These are phyloP conservation scores for Yamadazyma akitaensis DNA, from an alignment of 805 yeast species.

Conservation along the genomic window DNA sequence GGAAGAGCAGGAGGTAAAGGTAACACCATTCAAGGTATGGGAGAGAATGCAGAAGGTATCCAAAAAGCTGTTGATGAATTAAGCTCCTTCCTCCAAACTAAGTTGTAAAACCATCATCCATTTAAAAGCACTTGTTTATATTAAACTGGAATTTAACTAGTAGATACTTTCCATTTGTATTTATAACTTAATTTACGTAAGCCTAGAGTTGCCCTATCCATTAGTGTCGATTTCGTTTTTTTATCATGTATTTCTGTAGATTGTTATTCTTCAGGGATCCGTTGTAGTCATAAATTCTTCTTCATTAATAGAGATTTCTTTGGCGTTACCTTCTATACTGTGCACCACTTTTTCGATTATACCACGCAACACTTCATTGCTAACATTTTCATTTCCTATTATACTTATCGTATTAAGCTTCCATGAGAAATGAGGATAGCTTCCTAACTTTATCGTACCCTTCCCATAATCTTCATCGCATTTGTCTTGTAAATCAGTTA, in stretches of 20 bases:
- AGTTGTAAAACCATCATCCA: conserved; percentile 33
- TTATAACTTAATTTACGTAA: background rate
- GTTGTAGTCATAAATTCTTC: conserved; percentile 47
- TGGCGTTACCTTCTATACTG: conserved; percentile 49
- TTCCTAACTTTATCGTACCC: conserved; percentile 63
- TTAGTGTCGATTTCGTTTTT: background rate
- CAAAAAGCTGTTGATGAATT: conserved; percentile 73
- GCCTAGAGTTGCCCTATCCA: background rate
- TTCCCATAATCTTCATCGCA: conserved; percentile 28
- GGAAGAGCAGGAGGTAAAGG: conserved; percentile 99
- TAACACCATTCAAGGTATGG: conserved; percentile 94
- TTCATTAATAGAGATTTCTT: conserved; percentile 52
- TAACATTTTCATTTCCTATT: conserved; percentile 51
- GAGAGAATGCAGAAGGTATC: conserved; percentile 71
- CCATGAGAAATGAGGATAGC: conserved; percentile 75
- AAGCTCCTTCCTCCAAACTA: conserved; percentile 55
- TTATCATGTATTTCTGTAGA: background rate
- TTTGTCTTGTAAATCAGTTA: conserved; percentile 48
- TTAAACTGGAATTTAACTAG: background rate
- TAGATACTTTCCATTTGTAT: background rate
- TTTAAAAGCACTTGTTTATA: background rate
- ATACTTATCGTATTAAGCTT: conserved; percentile 69
- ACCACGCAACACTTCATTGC: conserved; percentile 28
- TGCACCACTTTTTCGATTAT: conserved; percentile 47
- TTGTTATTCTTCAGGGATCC: conserved; percentile 9